Base-by-base conservation (phyloP, 148 eudicot species). In the Vaccinium corymbosum region DNA sequence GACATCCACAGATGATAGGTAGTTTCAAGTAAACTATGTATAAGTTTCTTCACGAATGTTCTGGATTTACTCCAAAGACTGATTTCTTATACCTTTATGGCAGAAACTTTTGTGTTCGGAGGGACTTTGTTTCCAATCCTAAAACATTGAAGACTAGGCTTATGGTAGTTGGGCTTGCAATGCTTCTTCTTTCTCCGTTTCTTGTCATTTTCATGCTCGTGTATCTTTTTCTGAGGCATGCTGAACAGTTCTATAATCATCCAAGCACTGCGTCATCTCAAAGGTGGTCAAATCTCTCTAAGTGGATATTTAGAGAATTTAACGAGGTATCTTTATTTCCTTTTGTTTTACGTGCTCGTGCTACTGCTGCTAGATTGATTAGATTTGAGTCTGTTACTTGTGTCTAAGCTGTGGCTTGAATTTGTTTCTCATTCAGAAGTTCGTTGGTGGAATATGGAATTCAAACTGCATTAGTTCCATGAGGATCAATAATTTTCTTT, bases 221-320 rank as follows among this genome's bases (percentile, higher is more conserved):
- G 13, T 97, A 94, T 94, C 99, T 94, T 82, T 97, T 97, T 86
- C 88, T 97, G 90, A 92, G 95, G 88, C 99, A 97, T 85, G 99
- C 98, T 76, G 99, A 97, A 82, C 97, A 97, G 75, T 97, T 94
- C 87, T 97, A 97, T 81, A 97, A 97, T 78, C 97, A 97, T 87
- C 99, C 99, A 12, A 93, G 95, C 61, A 92, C 95, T 25, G 99
- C 96, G 85, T 94, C 98, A 72, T 97, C 99, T 77, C 91, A 98
- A 76, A 92, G 97, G 90, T 97, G 99, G 99, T 97, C 98, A 81
- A 97, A 95, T 85, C 92, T 95, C 76, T 92, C 98, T 42, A 92
- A 87, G 88, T 95, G 98, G 98, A 90, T 93, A 85, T 93, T 93
- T 86, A 88, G 99, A 83, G 99, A 97, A 87, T 94, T 90, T 87